Evolutionary conservation across 1,139 yeast genomes (phyloP).

Genomic region (Tardiomyces blankii): DNA sequence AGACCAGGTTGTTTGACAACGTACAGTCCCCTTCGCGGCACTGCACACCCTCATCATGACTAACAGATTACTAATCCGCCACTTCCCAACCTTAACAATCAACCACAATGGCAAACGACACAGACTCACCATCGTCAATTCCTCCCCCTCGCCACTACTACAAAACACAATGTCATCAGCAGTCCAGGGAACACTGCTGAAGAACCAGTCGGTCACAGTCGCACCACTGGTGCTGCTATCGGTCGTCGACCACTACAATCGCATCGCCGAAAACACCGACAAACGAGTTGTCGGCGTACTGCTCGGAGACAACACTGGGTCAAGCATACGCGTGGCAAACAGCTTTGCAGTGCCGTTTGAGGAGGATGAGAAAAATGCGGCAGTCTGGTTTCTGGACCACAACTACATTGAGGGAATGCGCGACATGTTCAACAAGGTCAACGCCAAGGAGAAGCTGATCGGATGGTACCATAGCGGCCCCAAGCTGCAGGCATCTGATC

Average conservation of each 20-base stretch:
- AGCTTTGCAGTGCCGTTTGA: conserved; percentile 75
- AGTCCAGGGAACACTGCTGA: conserved; percentile 7
- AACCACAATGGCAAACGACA: no score
- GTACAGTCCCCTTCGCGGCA: no score
- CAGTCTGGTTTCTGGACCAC: conserved; percentile 97
- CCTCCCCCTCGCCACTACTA: no score
- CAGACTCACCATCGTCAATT: no score
- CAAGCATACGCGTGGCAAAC: conserved; percentile 35
- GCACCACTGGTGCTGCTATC: conserved; percentile 93
- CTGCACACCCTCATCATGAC: no score
- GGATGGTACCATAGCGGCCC: conserved; percentile 99
- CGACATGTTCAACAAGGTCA: conserved; percentile 94
- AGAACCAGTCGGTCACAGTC: conserved; percentile 61
- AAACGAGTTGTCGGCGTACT: conserved; percentile 92
- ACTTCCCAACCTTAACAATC: no score
- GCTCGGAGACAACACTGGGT: conserved; percentile 55
- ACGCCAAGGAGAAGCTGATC: conserved; percentile 88
- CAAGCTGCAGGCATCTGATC: conserved; percentile 74
- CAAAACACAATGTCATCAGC: neutral
- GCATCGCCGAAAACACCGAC: conserved; percentile 59
- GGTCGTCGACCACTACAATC: conserved; percentile 89
- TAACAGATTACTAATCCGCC: no score
- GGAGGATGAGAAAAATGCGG: conserved; percentile 85
- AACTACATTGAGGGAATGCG: conserved; percentile 94
- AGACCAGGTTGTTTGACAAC: no score